Evolutionary conservation across 441 rosid genomes (phyloP).

Genomic region (Corymbia calophylla): DNA sequence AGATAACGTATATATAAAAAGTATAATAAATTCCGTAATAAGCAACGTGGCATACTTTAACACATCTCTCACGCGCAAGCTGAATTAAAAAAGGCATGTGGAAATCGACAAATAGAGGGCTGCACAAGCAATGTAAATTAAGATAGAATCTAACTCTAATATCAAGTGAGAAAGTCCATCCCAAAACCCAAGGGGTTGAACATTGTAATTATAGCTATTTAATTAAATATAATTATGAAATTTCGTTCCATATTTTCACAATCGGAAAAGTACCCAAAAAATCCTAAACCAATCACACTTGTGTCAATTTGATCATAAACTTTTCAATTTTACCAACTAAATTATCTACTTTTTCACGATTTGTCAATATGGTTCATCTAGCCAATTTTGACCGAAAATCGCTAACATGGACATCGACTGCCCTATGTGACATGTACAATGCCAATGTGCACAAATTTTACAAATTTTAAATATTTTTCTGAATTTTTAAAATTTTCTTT

Average conservation of each 20-base stretch:
- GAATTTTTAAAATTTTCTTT: too few species aligned
- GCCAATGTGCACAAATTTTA: too few species aligned
- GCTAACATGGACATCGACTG: background rate
- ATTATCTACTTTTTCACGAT: too few species aligned
- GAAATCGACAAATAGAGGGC: background rate
- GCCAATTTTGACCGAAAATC: too few species aligned
- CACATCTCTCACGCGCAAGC: background rate
- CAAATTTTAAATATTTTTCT: too few species aligned
- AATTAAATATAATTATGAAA: background rate
- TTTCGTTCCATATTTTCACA: background rate
- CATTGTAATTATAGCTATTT: fast-evolving
- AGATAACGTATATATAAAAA: background rate
- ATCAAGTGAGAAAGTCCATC: background rate
- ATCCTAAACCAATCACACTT: too few species aligned
- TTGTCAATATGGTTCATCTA: too few species aligned
- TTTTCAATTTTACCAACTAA: too few species aligned
- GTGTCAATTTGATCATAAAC: too few species aligned
- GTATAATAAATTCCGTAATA: background rate
- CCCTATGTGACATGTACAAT: background rate
- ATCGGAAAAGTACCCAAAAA: too few species aligned
- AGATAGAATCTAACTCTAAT: fast-evolving
- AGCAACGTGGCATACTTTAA: background rate
- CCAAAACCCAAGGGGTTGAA: background rate
- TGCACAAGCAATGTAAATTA: fast-evolving
- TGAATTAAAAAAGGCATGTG: background rate